Evolutionary conservation across 495 filamentous ascomycete genomes (phyloP), one percentile per base, ranked within the genome.

Genomic region (Aspergillus egyptiacus): DNA sequence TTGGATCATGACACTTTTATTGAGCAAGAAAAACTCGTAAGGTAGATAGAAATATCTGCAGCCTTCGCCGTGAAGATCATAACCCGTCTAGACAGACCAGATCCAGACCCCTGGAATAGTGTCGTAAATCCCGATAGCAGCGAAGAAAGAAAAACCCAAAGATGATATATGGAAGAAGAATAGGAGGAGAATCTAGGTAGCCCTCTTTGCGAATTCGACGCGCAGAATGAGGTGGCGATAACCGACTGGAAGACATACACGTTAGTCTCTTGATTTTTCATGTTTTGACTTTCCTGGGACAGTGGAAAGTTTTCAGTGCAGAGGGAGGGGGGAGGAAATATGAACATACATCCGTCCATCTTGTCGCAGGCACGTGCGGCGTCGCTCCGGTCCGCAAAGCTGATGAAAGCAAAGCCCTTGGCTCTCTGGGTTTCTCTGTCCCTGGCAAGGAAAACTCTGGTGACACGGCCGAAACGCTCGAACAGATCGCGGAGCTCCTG

Each of bases 361-460:
- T 95, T 97, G 72, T 86, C 84, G 71, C 91, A 96, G 6, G 93
- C 93, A 69, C 82, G 86, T 48, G 85, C 82, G 46, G 93, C 93
- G 70, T 98, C 94, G 50, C 72, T 67, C 55, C 91, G 79, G 55
- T 97, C 93, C 40, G 82, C 83, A 68, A 90, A 98, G 66, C 87
- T 94, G 72, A 98, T 95, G 66, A 98, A 98, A 14, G 93, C 93
- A 61, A 97, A 98, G 35, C 93, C 93, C 79, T 98, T 98, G 44
- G 94, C 93, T 56, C 89, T 63, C 47, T 87, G 85, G 27, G 94
- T 97, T 39, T 97, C 94, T 64, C 93, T 76, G 70, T 98, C 94
- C 74, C 95, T 95, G 53, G 93, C 93, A 53, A 98, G 68, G 77
- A 97, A 98, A 37, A 98, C 94, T 64, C 91, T 83, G 32, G 90